phyloP scores from a whole-genome alignment of 2,329 filamentous ascomycete species.

The Pestalotiopsis sp. region DNA sequence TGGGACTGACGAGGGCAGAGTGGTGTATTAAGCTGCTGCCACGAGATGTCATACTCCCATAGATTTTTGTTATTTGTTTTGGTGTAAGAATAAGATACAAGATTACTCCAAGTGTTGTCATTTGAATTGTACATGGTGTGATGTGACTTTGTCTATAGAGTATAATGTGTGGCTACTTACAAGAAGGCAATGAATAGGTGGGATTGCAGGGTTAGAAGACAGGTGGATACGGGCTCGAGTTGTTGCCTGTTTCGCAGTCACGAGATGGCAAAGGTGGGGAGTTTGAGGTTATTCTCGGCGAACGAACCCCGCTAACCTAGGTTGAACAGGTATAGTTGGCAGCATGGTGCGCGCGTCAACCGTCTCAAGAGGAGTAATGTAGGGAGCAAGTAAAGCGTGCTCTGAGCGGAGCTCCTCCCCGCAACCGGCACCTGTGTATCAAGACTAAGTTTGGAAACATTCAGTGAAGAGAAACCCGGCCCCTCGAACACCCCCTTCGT shows the following conservation, averaged over 20 bases:
- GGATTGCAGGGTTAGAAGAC: neutral
- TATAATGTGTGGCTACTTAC: too few relatives aligned
- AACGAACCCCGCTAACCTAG: neutral
- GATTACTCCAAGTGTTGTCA: too few relatives aligned
- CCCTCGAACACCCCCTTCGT: neutral
- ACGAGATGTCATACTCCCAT: neutral
- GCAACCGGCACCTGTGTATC: constrained; percentile 11
- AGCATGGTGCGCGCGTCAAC: neutral
- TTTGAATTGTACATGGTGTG: too few relatives aligned
- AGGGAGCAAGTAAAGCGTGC: too few relatives aligned
- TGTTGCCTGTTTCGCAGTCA: neutral
- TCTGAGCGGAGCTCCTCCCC: constrained; percentile 1
- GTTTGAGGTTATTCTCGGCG: constrained; percentile 5
- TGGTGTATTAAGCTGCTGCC: neutral
- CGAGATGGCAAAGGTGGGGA: neutral
- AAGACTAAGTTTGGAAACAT: neutral
- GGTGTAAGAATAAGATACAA: neutral
- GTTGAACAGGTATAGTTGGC: too few relatives aligned
- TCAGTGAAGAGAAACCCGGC: neutral
- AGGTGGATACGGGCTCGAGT: neutral
- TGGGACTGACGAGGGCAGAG: neutral
- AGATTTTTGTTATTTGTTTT: neutral
- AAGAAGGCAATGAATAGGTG: neutral
- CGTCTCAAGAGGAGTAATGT: neutral
- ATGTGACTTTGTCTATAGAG: too few relatives aligned